Evolutionary conservation across 2,329 filamentous ascomycete species (phyloP).

Genomic region (Basipetospora sp.): DNA sequence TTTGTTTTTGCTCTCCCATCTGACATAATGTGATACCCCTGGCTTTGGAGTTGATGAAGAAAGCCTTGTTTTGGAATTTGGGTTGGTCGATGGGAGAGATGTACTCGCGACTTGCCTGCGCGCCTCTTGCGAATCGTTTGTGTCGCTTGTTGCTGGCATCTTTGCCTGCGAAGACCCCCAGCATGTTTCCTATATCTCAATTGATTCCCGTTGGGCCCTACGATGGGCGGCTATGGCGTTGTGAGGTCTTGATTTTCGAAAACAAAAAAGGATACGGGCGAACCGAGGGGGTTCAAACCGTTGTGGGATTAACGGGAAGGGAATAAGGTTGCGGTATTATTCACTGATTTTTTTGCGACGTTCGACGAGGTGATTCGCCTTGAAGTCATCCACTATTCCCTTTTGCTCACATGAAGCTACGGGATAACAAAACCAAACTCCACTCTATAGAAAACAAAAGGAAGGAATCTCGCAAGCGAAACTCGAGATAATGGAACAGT

Average conservation of each 20-base stretch:
- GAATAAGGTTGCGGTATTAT: not conserved
- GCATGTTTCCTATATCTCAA: not conserved
- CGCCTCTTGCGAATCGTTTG: not conserved
- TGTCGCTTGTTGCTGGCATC: not conserved
- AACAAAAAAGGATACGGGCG: not conserved
- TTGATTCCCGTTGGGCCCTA: not conserved
- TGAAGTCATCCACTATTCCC: too few relatives aligned
- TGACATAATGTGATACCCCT: slow-evolving; percentile 6
- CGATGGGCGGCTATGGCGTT: not conserved
- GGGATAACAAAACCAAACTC: not conserved
- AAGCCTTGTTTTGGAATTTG: slow-evolving; percentile 1
- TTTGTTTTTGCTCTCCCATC: slow-evolving; percentile 4
- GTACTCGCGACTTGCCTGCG: not conserved
- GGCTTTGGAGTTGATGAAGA: not conserved
- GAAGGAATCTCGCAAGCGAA: not conserved
- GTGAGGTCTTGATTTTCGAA: not conserved
- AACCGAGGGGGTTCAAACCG: not conserved
- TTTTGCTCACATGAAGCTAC: too few relatives aligned
- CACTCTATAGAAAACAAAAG: not conserved
- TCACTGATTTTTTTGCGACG: not conserved
- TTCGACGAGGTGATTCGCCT: not conserved
- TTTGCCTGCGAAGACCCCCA: not conserved
- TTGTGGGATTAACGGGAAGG: not conserved
- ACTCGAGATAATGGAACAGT: not conserved
- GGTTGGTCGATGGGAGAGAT: slow-evolving; percentile 6